A percentile compares a stretch with the other conserved stretches of the same genome.
Conservation (phyloP, 2,329 filamentous ascomycete genomes). For the Cladobotryum protrusum region DNA sequence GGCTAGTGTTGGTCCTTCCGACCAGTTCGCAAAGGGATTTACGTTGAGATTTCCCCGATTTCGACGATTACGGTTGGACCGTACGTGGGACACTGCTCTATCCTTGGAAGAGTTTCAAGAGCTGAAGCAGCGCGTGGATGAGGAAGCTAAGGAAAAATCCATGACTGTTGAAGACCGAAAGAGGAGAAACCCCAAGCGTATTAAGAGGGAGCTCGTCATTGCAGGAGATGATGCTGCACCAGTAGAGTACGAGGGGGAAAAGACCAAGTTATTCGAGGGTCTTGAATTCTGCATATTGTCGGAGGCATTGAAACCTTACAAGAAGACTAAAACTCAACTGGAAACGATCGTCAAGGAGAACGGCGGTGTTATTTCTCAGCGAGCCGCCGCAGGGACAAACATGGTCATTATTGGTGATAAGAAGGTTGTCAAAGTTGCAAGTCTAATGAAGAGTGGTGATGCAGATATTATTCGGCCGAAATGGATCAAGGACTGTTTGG, state of each 20-base stretch:
- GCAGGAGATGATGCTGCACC: conserved; percentile 55
- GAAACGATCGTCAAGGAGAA: conserved; percentile 77
- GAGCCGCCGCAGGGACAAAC: conserved; percentile 52
- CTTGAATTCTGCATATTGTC: conserved; percentile 79
- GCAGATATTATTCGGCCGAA: conserved; percentile 68
- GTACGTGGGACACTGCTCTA: conserved; percentile 74
- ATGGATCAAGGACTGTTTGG: conserved; percentile 81
- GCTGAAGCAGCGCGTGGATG: conserved; percentile 61
- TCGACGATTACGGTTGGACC: conserved; percentile 73
- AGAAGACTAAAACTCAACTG: conserved; percentile 71
- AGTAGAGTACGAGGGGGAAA: conserved; percentile 46
- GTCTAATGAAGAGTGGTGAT: conserved; percentile 65
- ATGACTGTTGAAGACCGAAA: conserved; percentile 71
- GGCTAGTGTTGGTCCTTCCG: conserved; percentile 66
- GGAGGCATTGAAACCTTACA: conserved; percentile 62
- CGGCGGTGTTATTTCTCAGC: conserved; percentile 74
- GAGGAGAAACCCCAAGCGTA: conserved; percentile 47
- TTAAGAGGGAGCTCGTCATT: conserved; percentile 64
- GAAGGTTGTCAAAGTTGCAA: conserved; percentile 73
- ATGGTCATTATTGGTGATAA: conserved; percentile 77
- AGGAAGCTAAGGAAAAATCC: conserved; percentile 64
- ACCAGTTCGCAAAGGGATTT: conserved; percentile 68
- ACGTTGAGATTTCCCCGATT: conserved; percentile 92
- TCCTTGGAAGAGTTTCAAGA: conserved; percentile 71
- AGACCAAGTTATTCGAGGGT: conserved; percentile 64